Base-by-base conservation (phyloP, 371 early-diverging fungal genomes). In the Mucor indicus region DNA sequence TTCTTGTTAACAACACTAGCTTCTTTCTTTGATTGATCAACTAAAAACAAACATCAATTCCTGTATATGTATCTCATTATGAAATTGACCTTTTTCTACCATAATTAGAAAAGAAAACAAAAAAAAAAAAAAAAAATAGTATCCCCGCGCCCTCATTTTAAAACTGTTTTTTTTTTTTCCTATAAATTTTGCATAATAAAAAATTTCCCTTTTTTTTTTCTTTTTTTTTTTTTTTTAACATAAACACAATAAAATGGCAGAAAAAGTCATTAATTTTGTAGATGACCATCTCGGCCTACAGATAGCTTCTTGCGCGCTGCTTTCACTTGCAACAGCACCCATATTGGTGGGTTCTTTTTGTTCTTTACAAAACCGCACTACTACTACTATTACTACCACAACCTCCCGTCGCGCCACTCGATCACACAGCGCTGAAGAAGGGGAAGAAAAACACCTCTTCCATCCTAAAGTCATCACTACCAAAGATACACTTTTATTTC, bases 321-420 rank as follows among this genome's bases (percentile, higher is more conserved):
- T 60, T 11, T 15, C 42, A 11, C 35, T 60, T 8, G 55, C 60
- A 8, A 11, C 51, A 5, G 29, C 48, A 7, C 60, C 60, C 19
- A 55, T 55, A 17, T 39, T 35, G 1, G 22, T 46, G 24, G 60
- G 60, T 2, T 50, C 60, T 1, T 55, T 30, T n/a, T 33, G 47
- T 17, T 60, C 60, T 10, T 17, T 57, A 17, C n/a, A 19, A 15
- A 29, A 6, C 6, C 16, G 23, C 32, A 15, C 16, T 24, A 31
- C 21, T 17, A 9, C 16, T 32, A 32, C 19, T 2, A 44, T 19
- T 22, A 44, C 15, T 2, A 21, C 36, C 12, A 24, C 15, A 3
- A 22, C 20, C 4, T 15, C 12, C 15, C 36, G 8, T 23, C 46
- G 25, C 30, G 4, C 4, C 15, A 9, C n/a, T 41, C 16, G 35